Base-by-base conservation (phyloP, 2,329 filamentous ascomycete genomes). In the Aspergillus niger region DNA sequence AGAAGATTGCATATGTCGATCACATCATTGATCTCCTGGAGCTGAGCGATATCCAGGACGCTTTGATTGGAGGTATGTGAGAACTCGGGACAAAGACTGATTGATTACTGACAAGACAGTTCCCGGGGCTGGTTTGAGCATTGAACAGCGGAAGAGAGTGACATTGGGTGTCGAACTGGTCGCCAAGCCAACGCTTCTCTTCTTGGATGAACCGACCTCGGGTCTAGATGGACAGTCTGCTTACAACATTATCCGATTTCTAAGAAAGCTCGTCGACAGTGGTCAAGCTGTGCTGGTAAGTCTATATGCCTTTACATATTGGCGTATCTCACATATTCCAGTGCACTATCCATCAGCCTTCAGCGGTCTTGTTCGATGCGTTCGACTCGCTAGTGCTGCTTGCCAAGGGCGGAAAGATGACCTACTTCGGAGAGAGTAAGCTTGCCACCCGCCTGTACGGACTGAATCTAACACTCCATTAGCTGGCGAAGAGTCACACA, bases 271-370 rank as follows among this genome's bases (percentile, higher is more conserved):
- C 0, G 87, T 88, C 7, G 83, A 86, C 52, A 82, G 82, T 2
- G 88, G 88, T 0, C 88, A 91, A 66, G 87, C 88, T 4, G 84
- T 91, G 1, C 76, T 91, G 1, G 86, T 86, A 60, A 58, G 64
- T 60, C 15, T 10, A 8, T 47, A 8, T 15, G 13, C 24, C 17
- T 8, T 1, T 20, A 5, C 15, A 48, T n/a, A 6, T 11, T 1
- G 36, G 66, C 28, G 5, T 2, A 20, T 26, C 47, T 50, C 7
- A 50, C 11, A n/a, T 11, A 11, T 7, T 43, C 5, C 17, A 74
- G 71, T 75, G 73, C 61, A 91, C 88, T 0, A 90, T 91, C 43
- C 88, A 91, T 66, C 88, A 91, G 71, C 89, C 89, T 0, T 89
- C 86, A 1, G 85, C 86, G 0, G 83, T 86, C 8, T 77, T 91